Conservation (phyloP, 441 rosid species). For the Melastoma candidum region DNA sequence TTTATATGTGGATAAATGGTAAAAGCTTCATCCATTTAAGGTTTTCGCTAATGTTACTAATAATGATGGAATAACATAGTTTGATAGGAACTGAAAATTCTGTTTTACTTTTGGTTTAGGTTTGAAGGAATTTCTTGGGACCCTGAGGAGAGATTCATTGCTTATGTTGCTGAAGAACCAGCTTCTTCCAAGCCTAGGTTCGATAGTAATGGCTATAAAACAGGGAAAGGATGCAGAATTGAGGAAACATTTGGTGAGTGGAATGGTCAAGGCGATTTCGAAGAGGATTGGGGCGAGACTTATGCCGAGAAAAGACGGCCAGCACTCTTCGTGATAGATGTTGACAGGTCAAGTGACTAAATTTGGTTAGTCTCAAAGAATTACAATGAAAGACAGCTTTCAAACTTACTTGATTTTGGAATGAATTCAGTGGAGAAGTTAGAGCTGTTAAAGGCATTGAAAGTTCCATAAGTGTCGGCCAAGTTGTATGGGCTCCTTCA, state of each 20-base stretch:
- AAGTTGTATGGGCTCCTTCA: slow-evolving; percentile 85
- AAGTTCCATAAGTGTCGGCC: slow-evolving; percentile 70
- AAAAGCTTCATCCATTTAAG: slow-evolving; percentile 6
- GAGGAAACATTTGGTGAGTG: slow-evolving; percentile 66
- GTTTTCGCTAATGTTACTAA: slow-evolving; percentile 1
- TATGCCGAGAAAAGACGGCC: slow-evolving; percentile 83
- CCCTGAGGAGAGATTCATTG: slow-evolving; percentile 59
- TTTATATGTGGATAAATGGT: slow-evolving; percentile 88
- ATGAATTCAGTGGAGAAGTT: slow-evolving; percentile 55
- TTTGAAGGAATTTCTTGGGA: slow-evolving; percentile 96
- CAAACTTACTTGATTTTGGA: too few relatives aligned
- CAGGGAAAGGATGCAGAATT: slow-evolving; percentile 23
- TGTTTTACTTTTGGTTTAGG: slow-evolving; percentile 30
- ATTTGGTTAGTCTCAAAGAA: slow-evolving; percentile 5
- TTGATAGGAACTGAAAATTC: too few relatives aligned
- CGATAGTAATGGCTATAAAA: slow-evolving; percentile 45
- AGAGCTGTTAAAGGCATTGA: slow-evolving; percentile 54
- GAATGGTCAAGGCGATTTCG: slow-evolving; percentile 97
- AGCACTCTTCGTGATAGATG: slow-evolving; percentile 55
- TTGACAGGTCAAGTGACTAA: slow-evolving; percentile 37
- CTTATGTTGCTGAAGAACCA: slow-evolving; percentile 85
- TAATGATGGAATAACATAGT: not conserved
- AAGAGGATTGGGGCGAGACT: slow-evolving; percentile 96
- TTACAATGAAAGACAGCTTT: too few relatives aligned
- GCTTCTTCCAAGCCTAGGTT: slow-evolving; percentile 56